Percentiles rank a stretch among this genome's conserved stretches.
Conservation (phyloP, 2,329 filamentous ascomycete genomes). For the Cytospora mali region DNA sequence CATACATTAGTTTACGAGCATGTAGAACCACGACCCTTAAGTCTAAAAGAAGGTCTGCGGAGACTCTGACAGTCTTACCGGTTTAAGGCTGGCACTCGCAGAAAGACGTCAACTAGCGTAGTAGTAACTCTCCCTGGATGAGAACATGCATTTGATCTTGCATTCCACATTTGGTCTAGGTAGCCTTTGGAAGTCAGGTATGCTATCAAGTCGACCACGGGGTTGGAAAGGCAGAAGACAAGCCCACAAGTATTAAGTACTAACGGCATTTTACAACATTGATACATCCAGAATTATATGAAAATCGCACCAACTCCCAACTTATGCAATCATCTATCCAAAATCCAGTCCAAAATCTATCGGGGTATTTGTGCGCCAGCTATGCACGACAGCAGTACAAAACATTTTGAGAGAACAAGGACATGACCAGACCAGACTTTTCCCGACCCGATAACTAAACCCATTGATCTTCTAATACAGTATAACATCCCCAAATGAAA, state of each 20-base stretch:
- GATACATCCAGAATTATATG: conserved; percentile 7
- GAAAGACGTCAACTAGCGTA: no score
- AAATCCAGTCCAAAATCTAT: conserved; percentile 23
- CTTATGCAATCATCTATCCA: conserved; percentile 14
- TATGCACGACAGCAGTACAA: conserved; percentile 11
- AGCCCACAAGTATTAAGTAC: background rate
- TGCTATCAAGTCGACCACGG: background rate
- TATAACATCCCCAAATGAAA: background rate
- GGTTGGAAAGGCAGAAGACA: conserved; percentile 1
- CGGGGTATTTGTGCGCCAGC: conserved; percentile 25
- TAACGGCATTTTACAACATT: background rate
- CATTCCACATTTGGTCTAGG: no score
- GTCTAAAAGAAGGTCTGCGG: no score
- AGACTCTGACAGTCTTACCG: no score
- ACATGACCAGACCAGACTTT: conserved; percentile 16
- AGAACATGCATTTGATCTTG: no score
- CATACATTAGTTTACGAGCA: no score
- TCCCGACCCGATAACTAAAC: conserved; percentile 3
- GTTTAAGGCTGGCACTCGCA: no score
- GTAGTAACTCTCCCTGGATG: no score
- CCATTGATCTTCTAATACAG: conserved; percentile 2
- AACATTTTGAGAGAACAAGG: conserved; percentile 10
- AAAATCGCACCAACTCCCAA: conserved; percentile 9
- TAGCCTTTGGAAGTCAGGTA: no score
- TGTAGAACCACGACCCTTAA: no score